Evolutionary conservation across 345 rosid species (phyloP).

Genomic region (Eucalyptus sp.): DNA sequence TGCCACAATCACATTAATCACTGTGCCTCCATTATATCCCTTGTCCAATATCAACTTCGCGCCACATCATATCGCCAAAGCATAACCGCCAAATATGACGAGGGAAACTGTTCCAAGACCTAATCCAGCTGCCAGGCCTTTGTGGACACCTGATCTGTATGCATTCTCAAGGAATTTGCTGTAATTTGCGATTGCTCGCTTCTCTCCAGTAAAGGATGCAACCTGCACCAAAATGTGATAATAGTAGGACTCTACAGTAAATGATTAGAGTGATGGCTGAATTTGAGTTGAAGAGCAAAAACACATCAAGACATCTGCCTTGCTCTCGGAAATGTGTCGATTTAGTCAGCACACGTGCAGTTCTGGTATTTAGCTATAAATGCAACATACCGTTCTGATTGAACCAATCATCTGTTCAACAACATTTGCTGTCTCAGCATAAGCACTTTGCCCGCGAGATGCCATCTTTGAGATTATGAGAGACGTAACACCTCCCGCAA

Average conservation of each 20-base stretch:
- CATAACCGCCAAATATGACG: constrained; percentile 41
- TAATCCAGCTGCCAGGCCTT: constrained; percentile 58
- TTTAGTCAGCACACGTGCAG: not conserved
- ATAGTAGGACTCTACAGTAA: not conserved
- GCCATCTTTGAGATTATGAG: constrained; percentile 46
- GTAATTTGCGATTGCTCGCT: constrained; percentile 52
- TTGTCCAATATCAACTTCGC: constrained; percentile 61
- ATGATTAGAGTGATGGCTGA: not conserved
- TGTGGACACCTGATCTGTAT: constrained; percentile 49
- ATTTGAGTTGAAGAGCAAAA: not conserved
- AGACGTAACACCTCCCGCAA: constrained; percentile 46
- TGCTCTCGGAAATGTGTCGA: not conserved
- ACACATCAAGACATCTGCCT: not conserved
- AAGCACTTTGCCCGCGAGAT: constrained; percentile 49
- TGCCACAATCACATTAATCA: constrained; percentile 58
- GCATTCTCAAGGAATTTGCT: constrained; percentile 45
- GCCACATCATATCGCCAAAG: constrained; percentile 74
- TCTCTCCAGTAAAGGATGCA: constrained; percentile 87
- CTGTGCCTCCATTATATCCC: constrained; percentile 69
- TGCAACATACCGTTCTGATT: constrained; percentile 55
- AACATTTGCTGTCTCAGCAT: constrained; percentile 54
- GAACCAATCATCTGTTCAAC: constrained; percentile 77
- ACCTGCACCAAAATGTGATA: constrained; percentile 28
- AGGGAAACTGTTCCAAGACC: constrained; percentile 47
- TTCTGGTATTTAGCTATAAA: not conserved